These are phyloP conservation scores for Vanrija sp. DNA, from an alignment of 1,284 basidiomycete genomes.

Conservation along the genomic window DNA sequence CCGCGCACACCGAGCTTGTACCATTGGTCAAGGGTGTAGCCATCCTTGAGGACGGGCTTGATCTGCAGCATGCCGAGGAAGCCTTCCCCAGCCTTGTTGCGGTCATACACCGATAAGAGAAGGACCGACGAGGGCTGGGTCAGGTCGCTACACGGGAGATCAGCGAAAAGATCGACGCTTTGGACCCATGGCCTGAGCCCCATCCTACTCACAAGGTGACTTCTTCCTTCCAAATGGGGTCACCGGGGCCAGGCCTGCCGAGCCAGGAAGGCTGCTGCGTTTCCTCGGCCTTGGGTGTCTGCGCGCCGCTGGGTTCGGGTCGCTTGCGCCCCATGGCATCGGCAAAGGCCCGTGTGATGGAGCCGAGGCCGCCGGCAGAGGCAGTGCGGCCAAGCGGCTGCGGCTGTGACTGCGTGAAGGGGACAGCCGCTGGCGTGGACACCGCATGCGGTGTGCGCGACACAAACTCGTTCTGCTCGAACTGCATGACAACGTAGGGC, in stretches of 20 bases:
- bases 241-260: constrained; percentile 54
- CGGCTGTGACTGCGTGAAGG: constrained; percentile 39
- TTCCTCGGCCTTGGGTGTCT: constrained; percentile 44
- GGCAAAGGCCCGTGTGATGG: constrained; percentile 57
- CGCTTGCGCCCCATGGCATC: constrained; percentile 50
- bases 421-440: constrained; percentile 34
- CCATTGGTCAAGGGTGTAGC: constrained; percentile 96
- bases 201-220: constrained; percentile 77
- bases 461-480: constrained; percentile 99
- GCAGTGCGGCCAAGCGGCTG: constrained; percentile 35
- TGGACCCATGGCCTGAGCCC: not conserved
- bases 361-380: constrained; percentile 55
- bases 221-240: constrained; percentile 98
- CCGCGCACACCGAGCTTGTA: constrained; percentile 75
- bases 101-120: constrained; percentile 90
- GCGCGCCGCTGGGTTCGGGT: constrained; percentile 44
- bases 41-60: constrained; percentile 81
- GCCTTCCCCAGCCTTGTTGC: constrained; percentile 71
- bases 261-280: constrained; percentile 28
- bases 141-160: constrained; percentile 66
- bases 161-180: not conserved
- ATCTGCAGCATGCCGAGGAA: constrained; percentile 91
- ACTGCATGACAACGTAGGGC: constrained; percentile 96
- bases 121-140: constrained; percentile 84
- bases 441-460: constrained; percentile 67